Base-by-base conservation (phyloP, 352 stramenopile genomes). In the Ophiocytium majus region DNA sequence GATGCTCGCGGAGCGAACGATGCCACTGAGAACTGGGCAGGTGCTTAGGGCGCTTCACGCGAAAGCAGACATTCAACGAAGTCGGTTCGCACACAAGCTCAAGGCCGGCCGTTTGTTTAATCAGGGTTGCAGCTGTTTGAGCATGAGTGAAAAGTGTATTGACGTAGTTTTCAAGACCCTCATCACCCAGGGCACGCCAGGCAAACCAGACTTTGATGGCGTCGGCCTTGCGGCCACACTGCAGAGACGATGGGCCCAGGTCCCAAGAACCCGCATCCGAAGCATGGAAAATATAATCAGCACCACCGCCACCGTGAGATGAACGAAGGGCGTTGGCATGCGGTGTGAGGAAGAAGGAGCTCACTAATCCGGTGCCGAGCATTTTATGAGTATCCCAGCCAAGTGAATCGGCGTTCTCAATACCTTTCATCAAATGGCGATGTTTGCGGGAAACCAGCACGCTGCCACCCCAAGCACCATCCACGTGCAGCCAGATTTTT, bases 231-330 rank as follows among this genome's bases (percentile, higher is more conserved):
- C 57, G 57, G 23, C 57, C 57, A 28, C 57, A 71, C 57, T 71
- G 57, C 23, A 71, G 57, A 23, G 57, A 71, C 23, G 57, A 71
- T 23, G 57, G 57, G 28, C 57, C 57, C 19, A 71, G 57, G 28
- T 71, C 28, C 19, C 23, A 71, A 71, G 23, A 23, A 28, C 19
- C 23, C 57, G 23, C 57, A 71, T 71, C 57, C 19, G 19, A 23
- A 28, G 57, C 57, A 71, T 71, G 57, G 28, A 71, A 71, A 28
- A 71, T 71, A 71, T 71, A 71, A 28, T 71, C 57, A 23, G 57
- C 57, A 23, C 57, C 57, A 23, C 57, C 57, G 57, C 57, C 28
- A 28, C 28, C 57, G 28, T 71, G 23, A 28, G 57, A 71, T 28
- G 23, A 28, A 23, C 57, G 57, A 28, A 71, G 57, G 28, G 57